Percentiles rank a stretch among this genome's conserved stretches.
Conservation (phyloP, 768 basidiomycete species). For the Mycena latifolia region DNA sequence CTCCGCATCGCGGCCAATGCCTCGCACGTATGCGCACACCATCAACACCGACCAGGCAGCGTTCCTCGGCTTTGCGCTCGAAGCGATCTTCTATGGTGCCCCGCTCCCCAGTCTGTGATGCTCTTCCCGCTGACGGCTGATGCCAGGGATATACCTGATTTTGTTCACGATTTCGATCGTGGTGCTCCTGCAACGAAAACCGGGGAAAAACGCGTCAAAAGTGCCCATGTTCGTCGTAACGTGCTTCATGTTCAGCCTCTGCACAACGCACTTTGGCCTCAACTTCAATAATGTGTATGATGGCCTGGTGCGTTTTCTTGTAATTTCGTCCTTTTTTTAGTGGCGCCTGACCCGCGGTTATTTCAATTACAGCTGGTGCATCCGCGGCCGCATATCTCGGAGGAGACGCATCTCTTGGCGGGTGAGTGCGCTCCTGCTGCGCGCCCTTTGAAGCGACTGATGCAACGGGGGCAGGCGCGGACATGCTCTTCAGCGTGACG, state of each 20-base stretch:
- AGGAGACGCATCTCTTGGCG: slow-evolving; percentile 18
- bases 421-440: background rate
- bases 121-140: no score
- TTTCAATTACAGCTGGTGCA: slow-evolving; percentile 17
- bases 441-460: no score
- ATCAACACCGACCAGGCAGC: slow-evolving; percentile 22
- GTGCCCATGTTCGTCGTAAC: slow-evolving; percentile 5
- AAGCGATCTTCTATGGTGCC: slow-evolving; percentile 20
- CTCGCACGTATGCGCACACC: background rate
- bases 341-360: background rate
- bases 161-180: slow-evolving; percentile 2
- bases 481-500: slow-evolving; percentile 26
- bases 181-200: background rate
- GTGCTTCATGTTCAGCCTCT: slow-evolving; percentile 22
- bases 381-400: slow-evolving; percentile 11
- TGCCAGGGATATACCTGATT: slow-evolving; percentile 13
- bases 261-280: slow-evolving; percentile 19
- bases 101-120: no score
- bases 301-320: slow-evolving; percentile 16
- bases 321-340: background rate
- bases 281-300: slow-evolving; percentile 30
- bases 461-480: no score
- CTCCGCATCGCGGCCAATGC: slow-evolving; percentile 5
- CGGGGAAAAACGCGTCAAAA: background rate
- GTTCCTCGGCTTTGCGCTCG: slow-evolving; percentile 20